phyloP scores from a whole-genome alignment of 2,329 filamentous ascomycete species.

The Fonsecaea nubica region DNA sequence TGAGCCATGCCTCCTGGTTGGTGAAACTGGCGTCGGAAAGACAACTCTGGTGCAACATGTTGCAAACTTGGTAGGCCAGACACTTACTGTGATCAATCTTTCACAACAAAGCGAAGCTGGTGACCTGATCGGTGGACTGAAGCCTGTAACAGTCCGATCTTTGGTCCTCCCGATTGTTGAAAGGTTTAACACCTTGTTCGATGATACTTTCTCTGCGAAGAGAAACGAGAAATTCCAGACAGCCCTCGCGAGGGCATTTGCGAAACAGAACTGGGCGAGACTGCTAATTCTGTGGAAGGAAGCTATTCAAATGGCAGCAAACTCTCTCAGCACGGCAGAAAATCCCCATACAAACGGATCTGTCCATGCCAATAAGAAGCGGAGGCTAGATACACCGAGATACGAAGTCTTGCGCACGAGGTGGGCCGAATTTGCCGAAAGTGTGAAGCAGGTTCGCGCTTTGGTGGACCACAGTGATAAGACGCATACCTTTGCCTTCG shows the following conservation, averaged over 20 bases:
- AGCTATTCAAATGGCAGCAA: slow-evolving; percentile 84
- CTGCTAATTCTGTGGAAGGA: slow-evolving; percentile 86
- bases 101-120: slow-evolving; percentile 97
- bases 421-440: slow-evolving; percentile 81
- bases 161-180: slow-evolving; percentile 89
- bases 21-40: slow-evolving; percentile 98
- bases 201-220: slow-evolving; percentile 81
- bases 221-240: slow-evolving; percentile 89
- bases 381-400: slow-evolving; percentile 64
- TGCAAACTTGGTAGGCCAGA: slow-evolving; percentile 81
- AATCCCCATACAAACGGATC: slow-evolving; percentile 36
- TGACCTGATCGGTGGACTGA: slow-evolving; percentile 95
- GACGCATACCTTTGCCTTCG: slow-evolving; percentile 92
- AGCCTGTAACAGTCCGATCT: slow-evolving; percentile 88
- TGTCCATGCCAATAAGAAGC: slow-evolving; percentile 69
- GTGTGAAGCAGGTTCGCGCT: slow-evolving; percentile 77
- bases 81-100: slow-evolving; percentile 89
- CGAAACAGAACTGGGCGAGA: slow-evolving; percentile 84
- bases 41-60: slow-evolving; percentile 95
- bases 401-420: slow-evolving; percentile 65
- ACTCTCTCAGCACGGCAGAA: slow-evolving; percentile 58
- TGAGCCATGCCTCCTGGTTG: slow-evolving; percentile 94
- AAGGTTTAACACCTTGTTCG: slow-evolving; percentile 89
- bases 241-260: slow-evolving; percentile 77
- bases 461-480: slow-evolving; percentile 73